phyloP scores from a whole-genome alignment of 805 yeast genomes.

The Myxozyma neglecta region DNA sequence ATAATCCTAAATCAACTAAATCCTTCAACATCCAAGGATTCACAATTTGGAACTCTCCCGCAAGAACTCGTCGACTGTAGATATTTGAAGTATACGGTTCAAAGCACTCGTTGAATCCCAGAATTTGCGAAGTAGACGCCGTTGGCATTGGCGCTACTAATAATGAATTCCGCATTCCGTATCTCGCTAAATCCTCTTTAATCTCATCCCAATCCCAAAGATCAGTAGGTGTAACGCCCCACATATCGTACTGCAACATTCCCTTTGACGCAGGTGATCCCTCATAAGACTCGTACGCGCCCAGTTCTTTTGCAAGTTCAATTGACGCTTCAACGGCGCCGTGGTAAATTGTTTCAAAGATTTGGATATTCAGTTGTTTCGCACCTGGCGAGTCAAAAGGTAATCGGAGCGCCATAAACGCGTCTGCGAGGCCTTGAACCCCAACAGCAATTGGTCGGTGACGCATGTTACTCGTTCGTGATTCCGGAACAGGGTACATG shows the following conservation, averaged over 20 bases:
- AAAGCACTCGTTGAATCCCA: slow-evolving; percentile 92
- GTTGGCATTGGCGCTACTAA: slow-evolving; percentile 97
- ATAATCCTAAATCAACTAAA: slow-evolving; percentile 74
- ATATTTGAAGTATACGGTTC: slow-evolving; percentile 95
- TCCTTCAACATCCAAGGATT: slow-evolving; percentile 84
- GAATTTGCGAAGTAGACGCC: slow-evolving; percentile 93
- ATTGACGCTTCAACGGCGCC: slow-evolving; percentile 85
- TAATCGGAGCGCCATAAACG: slow-evolving; percentile 72
- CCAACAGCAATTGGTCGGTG: slow-evolving; percentile 96
- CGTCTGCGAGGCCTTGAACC: slow-evolving; percentile 95
- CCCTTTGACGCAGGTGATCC: slow-evolving; percentile 95
- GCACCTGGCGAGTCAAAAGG: slow-evolving; percentile 89
- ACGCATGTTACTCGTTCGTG: slow-evolving; percentile 70
- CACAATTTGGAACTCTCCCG: slow-evolving; percentile 93
- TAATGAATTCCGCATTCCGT: slow-evolving; percentile 84
- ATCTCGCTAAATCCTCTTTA: slow-evolving; percentile 55
- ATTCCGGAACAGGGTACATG: slow-evolving; percentile 77
- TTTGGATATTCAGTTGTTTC: slow-evolving; percentile 69
- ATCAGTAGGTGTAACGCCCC: slow-evolving; percentile 76
- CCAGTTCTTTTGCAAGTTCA: slow-evolving; percentile 70
- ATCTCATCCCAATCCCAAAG: slow-evolving; percentile 84
- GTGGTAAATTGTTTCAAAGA: slow-evolving; percentile 94
- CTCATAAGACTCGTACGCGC: slow-evolving; percentile 67
- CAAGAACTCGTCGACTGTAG: slow-evolving; percentile 83
- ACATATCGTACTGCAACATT: slow-evolving; percentile 77